Conservation (phyloP, 164 flowering plant genomes). For the Paratinospora sagittata region DNA sequence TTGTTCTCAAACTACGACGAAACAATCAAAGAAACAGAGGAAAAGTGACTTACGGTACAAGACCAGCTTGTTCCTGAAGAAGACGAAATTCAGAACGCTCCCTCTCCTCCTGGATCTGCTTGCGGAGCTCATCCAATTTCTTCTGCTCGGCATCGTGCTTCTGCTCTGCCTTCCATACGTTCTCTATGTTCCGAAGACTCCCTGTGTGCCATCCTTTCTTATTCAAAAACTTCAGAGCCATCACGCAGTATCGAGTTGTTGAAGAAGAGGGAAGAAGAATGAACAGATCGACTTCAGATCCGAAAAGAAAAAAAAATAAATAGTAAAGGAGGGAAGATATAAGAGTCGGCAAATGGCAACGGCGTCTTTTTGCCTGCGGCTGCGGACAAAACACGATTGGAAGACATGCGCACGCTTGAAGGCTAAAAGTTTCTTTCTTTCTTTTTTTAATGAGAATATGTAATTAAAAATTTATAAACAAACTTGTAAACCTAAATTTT, state of each 20-base stretch:
- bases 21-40: not conserved
- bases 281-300: too few relatives aligned
- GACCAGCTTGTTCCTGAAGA: slow-evolving; percentile 91
- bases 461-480: too few relatives aligned
- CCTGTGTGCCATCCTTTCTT: slow-evolving; percentile 99
- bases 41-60: slow-evolving; percentile 54
- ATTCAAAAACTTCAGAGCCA: slow-evolving; percentile 95
- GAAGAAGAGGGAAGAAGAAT: not conserved
- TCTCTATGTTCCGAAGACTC: slow-evolving; percentile 87
- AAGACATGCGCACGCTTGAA: too few relatives aligned
- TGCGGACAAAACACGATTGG: too few relatives aligned
- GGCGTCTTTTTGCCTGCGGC: too few relatives aligned
- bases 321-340: too few relatives aligned
- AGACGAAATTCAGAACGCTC: slow-evolving; percentile 80
- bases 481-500: too few relatives aligned
- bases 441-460: too few relatives aligned
- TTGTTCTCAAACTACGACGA: too few relatives aligned
- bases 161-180: slow-evolving; percentile 99
- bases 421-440: too few relatives aligned
- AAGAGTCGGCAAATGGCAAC: too few relatives aligned
- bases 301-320: too few relatives aligned
- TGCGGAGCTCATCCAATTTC: slow-evolving; percentile 88
- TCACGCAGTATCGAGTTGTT: slow-evolving; percentile 8
- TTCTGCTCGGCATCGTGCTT: slow-evolving; percentile 82
- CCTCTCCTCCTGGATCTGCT: slow-evolving; percentile 87